Evolutionary conservation across 495 filamentous ascomycete species (phyloP).

Genomic region (Podospora bellae-mahoneyi): DNA sequence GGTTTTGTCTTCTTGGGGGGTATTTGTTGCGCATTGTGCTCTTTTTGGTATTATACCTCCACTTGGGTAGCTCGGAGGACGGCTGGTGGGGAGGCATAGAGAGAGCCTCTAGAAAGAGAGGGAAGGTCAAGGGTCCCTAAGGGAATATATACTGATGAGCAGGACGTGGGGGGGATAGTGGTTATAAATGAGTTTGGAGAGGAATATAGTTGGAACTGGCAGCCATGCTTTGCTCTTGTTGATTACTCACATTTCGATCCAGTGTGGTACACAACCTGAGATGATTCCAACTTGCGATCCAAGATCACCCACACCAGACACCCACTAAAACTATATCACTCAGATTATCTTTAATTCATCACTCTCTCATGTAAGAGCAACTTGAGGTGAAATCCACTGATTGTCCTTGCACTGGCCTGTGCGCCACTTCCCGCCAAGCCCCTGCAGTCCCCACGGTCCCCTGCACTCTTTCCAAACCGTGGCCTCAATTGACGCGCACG

Average conservation of each 20-base stretch:
- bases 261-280: too few relatives aligned
- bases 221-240: not conserved
- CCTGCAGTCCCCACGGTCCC: not conserved
- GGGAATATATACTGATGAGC: not conserved
- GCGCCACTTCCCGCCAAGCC: not conserved
- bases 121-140: not conserved
- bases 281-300: too few relatives aligned
- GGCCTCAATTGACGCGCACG: constrained; percentile 38
- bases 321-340: too few relatives aligned
- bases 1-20: not conserved
- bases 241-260: not conserved
- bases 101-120: not conserved
- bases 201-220: not conserved
- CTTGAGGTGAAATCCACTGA: too few relatives aligned
- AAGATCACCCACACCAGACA: too few relatives aligned
- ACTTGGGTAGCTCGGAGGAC: not conserved
- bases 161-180: not conserved
- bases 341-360: too few relatives aligned
- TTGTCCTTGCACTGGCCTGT: not conserved
- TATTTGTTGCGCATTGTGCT: not conserved
- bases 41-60: not conserved
- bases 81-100: not conserved
- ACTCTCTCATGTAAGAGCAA: too few relatives aligned
- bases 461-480: constrained; percentile 31
- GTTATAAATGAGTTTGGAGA: not conserved